Conservation (phyloP, 331 rosid species). For the Quercus tomentella region DNA sequence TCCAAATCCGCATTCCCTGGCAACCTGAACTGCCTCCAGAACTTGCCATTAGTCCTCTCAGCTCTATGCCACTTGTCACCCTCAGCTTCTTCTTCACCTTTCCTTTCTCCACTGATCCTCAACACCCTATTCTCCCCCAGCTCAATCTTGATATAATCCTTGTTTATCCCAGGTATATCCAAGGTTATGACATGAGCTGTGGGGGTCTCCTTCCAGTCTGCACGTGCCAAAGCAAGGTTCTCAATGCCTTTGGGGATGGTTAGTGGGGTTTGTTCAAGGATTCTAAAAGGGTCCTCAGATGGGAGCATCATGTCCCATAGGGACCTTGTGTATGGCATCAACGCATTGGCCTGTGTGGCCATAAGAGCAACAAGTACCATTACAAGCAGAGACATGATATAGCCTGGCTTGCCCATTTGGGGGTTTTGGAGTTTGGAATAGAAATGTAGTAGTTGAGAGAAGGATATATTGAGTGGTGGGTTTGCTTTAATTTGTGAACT, state of each 20-base stretch:
- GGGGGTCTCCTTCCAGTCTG: constrained; percentile 51
- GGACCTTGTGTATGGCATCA: constrained; percentile 28
- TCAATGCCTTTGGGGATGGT: constrained; percentile 21
- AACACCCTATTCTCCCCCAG: constrained; percentile 46
- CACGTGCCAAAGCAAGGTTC: constrained; percentile 35
- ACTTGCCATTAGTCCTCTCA: constrained; percentile 37
- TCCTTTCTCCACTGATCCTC: constrained; percentile 48
- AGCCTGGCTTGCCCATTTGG: neutral
- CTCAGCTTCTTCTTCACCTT: constrained; percentile 8
- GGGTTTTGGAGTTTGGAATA: too few relatives aligned
- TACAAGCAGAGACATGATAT: neutral
- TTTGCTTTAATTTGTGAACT: neutral
- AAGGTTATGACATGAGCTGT: constrained; percentile 27
- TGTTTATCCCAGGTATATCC: constrained; percentile 48
- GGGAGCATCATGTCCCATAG: constrained; percentile 27
- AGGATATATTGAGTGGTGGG: neutral
- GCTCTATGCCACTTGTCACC: constrained; percentile 48
- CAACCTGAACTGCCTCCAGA: constrained; percentile 49
- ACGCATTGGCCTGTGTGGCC: constrained; percentile 5
- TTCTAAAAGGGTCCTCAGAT: constrained; percentile 39
- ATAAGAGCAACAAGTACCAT: neutral
- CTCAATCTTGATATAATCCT: constrained; percentile 38
- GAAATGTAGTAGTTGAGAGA: neutral
- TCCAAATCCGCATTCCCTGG: constrained; percentile 43
- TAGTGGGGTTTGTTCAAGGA: constrained; percentile 41